Base-by-base conservation (phyloP, 805 yeast species). In the Hermanozyma aechmeae region DNA sequence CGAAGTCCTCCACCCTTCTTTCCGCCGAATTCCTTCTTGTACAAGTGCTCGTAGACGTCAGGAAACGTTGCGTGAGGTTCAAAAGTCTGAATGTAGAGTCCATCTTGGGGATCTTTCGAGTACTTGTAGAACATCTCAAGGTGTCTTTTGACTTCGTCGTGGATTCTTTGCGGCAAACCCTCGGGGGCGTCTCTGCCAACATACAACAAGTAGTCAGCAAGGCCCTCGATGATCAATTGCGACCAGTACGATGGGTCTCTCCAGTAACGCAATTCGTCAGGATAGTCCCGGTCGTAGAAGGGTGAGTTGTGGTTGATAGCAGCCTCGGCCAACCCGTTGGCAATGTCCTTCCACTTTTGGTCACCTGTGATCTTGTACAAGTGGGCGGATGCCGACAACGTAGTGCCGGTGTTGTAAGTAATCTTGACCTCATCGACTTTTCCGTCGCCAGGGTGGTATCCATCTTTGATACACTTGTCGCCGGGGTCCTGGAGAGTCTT, bases 321-420 rank as follows among this genome's bases (percentile, higher is more conserved):
- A n/a, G 81, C 78, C 24, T 58, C 61, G 7, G 79, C 80, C 46
- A 68, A 50, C n/a, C 50, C 59, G 30, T 51, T 56, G 4, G 73
- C 70, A 20, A 57, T 62, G 8, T 53, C 32, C 33, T 56, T 48
- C 76, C 79, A 77, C 43, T 66, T 56, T 9, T 55, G 48, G 32
- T 75, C 71, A 13, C 59, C 49, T 25, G 81, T 78, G 35, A 56
- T 53, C 28, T 57, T 56, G 39, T 65, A 76, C 41, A 77, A 50
- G 40, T 61, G 50, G 11, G 71, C 51, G 6, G 71, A 62, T 1
- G 77, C 72, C 8, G 77, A 67, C 19, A 79, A 42, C 0, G 84
- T 73, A 8, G 79, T 68, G 14, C 86, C 86, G 8, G 72, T 67
- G 52, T 78, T 79, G 50, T 78, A 78, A 5, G 82, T 67, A 71